A percentile compares a stretch with the other conserved stretches of the same genome.
phyloP scores from a whole-genome alignment of 768 basidiomycete species.

The Leccinum longicurvipes region DNA sequence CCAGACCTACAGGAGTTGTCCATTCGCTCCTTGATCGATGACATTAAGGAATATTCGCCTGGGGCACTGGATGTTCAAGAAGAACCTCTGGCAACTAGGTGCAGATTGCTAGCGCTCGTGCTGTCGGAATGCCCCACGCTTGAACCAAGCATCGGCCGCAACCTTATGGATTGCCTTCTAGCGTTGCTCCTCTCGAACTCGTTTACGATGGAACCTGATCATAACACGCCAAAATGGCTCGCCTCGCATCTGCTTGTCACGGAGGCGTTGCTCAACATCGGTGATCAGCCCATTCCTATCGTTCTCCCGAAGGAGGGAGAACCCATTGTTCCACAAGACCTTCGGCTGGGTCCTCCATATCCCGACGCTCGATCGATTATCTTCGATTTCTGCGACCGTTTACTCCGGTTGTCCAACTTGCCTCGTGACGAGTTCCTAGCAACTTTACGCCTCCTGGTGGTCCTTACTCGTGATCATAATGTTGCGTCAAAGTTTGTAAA shows the following conservation, averaged over 20 bases:
- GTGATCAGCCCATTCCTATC: slow-evolving; percentile 67
- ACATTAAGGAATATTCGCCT: slow-evolving; percentile 67
- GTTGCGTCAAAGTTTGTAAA: slow-evolving; percentile 67
- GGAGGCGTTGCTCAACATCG: slow-evolving; percentile 75
- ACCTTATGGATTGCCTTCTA: slow-evolving; percentile 66
- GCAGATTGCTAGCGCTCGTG: slow-evolving; percentile 82
- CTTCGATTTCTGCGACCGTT: slow-evolving; percentile 72
- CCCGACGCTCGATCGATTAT: slow-evolving; percentile 58
- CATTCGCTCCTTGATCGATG: slow-evolving; percentile 70
- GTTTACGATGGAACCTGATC: slow-evolving; percentile 47
- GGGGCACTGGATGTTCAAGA: slow-evolving; percentile 67
- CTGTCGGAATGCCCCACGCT: slow-evolving; percentile 70
- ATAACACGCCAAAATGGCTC: slow-evolving; percentile 77
- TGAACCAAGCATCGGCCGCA: slow-evolving; percentile 49
- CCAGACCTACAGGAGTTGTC: slow-evolving; percentile 60
- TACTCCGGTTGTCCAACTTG: slow-evolving; percentile 62
- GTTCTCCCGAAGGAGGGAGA: slow-evolving; percentile 71
- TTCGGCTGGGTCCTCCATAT: slow-evolving; percentile 60
- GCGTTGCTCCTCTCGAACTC: slow-evolving; percentile 62
- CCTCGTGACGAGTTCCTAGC: slow-evolving; percentile 82
- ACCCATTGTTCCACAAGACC: slow-evolving; percentile 46
- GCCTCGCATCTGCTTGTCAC: slow-evolving; percentile 81
- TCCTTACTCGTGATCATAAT: slow-evolving; percentile 72
- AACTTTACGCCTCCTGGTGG: slow-evolving; percentile 75
- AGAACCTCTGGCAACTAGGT: slow-evolving; percentile 74